Evolutionary conservation across 495 filamentous ascomycete genomes (phyloP), one percentile per base, ranked within the genome.

Genomic region (Xylaria venustula): DNA sequence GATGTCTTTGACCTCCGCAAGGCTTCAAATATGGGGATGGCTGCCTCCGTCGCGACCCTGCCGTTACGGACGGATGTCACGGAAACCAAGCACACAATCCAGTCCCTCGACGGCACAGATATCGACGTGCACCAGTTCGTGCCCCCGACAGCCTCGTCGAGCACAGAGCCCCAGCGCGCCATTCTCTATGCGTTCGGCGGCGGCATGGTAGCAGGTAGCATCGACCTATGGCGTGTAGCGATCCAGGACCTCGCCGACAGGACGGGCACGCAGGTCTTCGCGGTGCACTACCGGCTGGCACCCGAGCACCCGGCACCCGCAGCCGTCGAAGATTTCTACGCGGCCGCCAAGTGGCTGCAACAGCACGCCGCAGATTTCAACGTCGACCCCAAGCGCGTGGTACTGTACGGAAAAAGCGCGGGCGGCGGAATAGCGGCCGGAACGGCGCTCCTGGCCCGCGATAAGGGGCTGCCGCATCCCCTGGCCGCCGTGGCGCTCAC

Each of bases 151-250:
- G 48, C 52, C 7, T 23, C 37, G 3, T 22, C 52, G 12, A 46
- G 14, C 12, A n/a, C 19, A 12, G 17, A 20, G 9, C 54, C 49
- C 7, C 61, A 67, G 25, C 70, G 69, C 14, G 77, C 70, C 7
- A 55, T 77, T 17, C 46, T 77, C n/a, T 70, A 70, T 55, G 45
- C 74, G 22, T 76, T 78, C 52, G 73, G 74, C 30, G 78, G 78
- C 51, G 76, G 76, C 32, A 63, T 72, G 60, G 52, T 80, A 17
- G 57, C 64, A 6, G 73, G 74, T 28, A 67, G 54, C 25, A 63
- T 73, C 17, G 48, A 51, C 14, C 44, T 61, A 20, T 71, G 63
- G 54, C 30, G 61, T 3, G 25, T 52, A 8, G 34, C 45, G 4
- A 64, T 71, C 17, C 61, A 65, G 11, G 63, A 60, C 14, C 61